Conservation (phyloP, 73 alveolate species). For the Breviolum minutum region DNA sequence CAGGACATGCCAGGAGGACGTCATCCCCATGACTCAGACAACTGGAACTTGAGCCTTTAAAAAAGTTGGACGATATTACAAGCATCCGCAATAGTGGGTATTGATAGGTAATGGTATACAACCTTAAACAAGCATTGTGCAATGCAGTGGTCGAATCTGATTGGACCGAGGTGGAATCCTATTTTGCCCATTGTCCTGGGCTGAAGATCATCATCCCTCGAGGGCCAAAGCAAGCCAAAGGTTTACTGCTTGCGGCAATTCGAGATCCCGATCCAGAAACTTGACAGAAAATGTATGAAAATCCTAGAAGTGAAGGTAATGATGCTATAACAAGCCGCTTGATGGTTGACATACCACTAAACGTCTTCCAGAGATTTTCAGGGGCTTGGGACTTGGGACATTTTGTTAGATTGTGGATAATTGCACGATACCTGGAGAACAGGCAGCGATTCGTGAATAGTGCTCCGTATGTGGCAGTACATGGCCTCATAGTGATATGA, state of each 20-base stretch:
- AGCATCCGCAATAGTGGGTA: background rate
- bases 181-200: constrained; percentile 99
- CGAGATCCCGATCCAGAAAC: constrained; percentile 98
- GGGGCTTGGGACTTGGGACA: too few relatives aligned
- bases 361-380: background rate
- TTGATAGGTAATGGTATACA: too few relatives aligned
- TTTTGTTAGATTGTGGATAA: too few relatives aligned
- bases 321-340: background rate
- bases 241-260: constrained; percentile 97
- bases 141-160: background rate
- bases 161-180: constrained; percentile 56
- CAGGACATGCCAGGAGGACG: background rate
- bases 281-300: background rate
- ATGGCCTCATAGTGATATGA: too few relatives aligned
- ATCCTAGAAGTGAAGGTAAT: background rate
- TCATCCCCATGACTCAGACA: background rate
- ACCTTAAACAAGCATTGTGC: too few relatives aligned
- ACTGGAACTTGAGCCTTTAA: background rate
- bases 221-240: constrained; percentile 98
- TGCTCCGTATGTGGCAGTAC: too few relatives aligned
- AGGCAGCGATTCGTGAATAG: too few relatives aligned
- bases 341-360: background rate
- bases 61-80: background rate
- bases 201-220: constrained; percentile 98
- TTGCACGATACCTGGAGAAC: too few relatives aligned